Conservation (phyloP, 331 rosid species). For the Cydonia oblonga region DNA sequence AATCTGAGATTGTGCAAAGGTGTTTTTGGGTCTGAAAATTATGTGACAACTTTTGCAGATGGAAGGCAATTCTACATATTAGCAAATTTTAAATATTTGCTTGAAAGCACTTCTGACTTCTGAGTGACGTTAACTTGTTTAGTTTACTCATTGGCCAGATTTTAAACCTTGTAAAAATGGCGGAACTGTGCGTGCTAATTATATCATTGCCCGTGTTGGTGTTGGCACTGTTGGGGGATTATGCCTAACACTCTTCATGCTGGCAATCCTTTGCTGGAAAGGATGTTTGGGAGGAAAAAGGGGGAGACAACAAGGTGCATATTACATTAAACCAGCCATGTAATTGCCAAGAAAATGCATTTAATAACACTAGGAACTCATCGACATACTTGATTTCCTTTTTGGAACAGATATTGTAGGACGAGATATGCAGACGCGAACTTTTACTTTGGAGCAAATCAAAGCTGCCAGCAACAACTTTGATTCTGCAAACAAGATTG, state of each 20-base stretch:
- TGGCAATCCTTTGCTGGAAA: slow-evolving; percentile 53
- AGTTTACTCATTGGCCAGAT: slow-evolving; percentile 23
- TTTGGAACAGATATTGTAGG: slow-evolving; percentile 16
- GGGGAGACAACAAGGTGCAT: slow-evolving; percentile 27
- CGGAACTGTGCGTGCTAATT: slow-evolving; percentile 9
- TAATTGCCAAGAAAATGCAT: not conserved
- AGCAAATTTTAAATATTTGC: not conserved
- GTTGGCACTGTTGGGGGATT: slow-evolving; percentile 23
- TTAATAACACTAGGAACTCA: not conserved
- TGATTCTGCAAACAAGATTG: too few species aligned
- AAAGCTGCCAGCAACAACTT: too few species aligned
- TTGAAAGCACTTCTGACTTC: not conserved
- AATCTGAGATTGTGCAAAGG: not conserved
- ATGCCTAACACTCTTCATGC: slow-evolving; percentile 27
- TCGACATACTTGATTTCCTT: not conserved
- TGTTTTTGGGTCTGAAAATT: too few species aligned
- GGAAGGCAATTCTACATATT: too few species aligned
- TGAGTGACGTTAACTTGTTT: not conserved
- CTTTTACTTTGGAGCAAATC: too few species aligned
- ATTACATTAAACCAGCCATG: not conserved
- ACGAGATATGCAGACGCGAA: too few species aligned
- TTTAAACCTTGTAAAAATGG: slow-evolving; percentile 36
- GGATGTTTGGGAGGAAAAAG: slow-evolving; percentile 24
- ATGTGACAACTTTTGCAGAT: too few species aligned
- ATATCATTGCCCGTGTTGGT: slow-evolving; percentile 25